These are phyloP conservation scores for Nakazawaea wyomingensis DNA, from an alignment of 805 yeast species.

Conservation along the genomic window DNA sequence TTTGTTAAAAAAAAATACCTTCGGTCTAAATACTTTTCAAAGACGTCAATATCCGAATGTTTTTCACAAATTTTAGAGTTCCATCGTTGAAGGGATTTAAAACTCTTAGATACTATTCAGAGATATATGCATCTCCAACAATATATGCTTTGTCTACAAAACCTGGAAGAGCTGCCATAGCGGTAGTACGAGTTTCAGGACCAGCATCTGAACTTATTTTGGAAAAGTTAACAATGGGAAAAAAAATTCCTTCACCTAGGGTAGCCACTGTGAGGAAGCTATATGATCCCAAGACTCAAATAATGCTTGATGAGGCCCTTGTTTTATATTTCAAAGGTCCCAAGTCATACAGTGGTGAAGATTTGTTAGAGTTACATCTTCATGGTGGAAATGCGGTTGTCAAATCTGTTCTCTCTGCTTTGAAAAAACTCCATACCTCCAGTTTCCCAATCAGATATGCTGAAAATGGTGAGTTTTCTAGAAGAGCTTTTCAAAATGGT, in stretches of 20 bases:
- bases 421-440: conserved; percentile 47
- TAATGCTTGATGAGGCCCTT: conserved; percentile 72
- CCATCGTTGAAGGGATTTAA: not conserved
- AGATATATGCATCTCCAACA: conserved; percentile 43
- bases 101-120: not conserved
- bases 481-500: conserved; percentile 80
- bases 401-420: conserved; percentile 58
- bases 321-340: conserved; percentile 68
- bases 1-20: too few relatives aligned
- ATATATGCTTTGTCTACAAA: conserved; percentile 89
- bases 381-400: conserved; percentile 94
- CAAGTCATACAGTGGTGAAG: conserved; percentile 88
- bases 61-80: too few relatives aligned
- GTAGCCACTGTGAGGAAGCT: conserved; percentile 55
- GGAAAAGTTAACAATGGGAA: conserved; percentile 37
- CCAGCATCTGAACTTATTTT: conserved; percentile 46
- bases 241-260: conserved; percentile 40
- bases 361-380: conserved; percentile 77
- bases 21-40: too few relatives aligned
- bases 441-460: conserved; percentile 64
- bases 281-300: conserved; percentile 32
- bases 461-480: conserved; percentile 88
- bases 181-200: conserved; percentile 81
- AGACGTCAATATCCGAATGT: too few relatives aligned
- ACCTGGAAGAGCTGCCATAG: conserved; percentile 78